phyloP scores from a whole-genome alignment of 768 basidiomycete genomes.

The Serpula lacrymans region DNA sequence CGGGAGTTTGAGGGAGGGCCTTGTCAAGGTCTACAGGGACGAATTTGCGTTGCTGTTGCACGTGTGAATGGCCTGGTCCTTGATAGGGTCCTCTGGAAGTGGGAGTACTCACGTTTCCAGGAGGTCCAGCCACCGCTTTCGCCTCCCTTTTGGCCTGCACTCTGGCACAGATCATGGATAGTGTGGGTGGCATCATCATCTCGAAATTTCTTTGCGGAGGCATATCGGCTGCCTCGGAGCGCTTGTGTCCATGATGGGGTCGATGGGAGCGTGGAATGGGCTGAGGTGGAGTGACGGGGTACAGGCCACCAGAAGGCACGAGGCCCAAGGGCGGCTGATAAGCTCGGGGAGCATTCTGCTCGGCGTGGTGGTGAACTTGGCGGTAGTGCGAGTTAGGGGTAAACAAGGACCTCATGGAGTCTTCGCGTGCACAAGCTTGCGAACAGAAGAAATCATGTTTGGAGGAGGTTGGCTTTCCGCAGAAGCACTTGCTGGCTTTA shows the following conservation, averaged over 20 bases:
- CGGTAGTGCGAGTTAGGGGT: constrained; percentile 23
- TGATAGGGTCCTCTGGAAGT: too few relatives aligned
- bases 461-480: constrained; percentile 18
- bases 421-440: constrained; percentile 20
- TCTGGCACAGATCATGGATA: too few relatives aligned
- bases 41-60: too few relatives aligned
- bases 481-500: too few relatives aligned
- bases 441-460: constrained; percentile 29
- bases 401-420: constrained; percentile 23
- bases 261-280: not conserved
- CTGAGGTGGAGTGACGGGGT: constrained; percentile 8
- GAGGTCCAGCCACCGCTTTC: too few relatives aligned
- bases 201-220: too few relatives aligned
- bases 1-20: too few relatives aligned
- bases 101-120: too few relatives aligned
- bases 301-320: constrained; percentile 10
- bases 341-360: constrained; percentile 5
- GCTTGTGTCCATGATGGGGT: constrained; percentile 1
- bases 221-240: not conserved
- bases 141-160: too few relatives aligned
- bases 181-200: too few relatives aligned
- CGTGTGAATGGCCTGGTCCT: too few relatives aligned
- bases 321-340: not conserved
- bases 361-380: constrained; percentile 13
- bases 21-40: too few relatives aligned